Conservation (phyloP, 805 yeast genomes). For the Cyberlindnera meyerae region DNA sequence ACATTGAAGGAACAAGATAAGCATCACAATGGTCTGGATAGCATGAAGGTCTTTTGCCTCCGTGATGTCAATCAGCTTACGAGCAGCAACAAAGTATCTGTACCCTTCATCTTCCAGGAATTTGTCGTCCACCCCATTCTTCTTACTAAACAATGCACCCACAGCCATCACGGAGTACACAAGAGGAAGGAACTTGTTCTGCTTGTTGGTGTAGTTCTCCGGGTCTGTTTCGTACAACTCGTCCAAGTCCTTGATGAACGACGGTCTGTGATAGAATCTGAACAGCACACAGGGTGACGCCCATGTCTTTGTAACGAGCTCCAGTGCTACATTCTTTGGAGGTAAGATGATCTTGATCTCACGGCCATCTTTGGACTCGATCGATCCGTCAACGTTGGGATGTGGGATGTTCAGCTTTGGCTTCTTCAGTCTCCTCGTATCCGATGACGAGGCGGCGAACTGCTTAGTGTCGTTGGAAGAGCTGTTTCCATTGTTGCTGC, state of each 20-base stretch:
- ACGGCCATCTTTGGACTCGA: slow-evolving; percentile 31
- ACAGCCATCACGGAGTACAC: slow-evolving; percentile 86
- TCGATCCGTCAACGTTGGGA: slow-evolving; percentile 34
- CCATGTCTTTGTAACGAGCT: slow-evolving; percentile 74
- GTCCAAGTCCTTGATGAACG: slow-evolving; percentile 68
- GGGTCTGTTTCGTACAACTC: slow-evolving; percentile 74
- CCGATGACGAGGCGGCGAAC: not conserved
- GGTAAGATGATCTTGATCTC: slow-evolving; percentile 70
- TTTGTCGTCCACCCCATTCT: slow-evolving; percentile 28
- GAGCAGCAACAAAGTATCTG: slow-evolving; percentile 73
- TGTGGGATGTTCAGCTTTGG: slow-evolving; percentile 20
- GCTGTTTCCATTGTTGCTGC: not conserved
- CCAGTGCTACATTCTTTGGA: slow-evolving; percentile 65
- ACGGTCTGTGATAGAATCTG: slow-evolving; percentile 82
- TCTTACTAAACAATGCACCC: slow-evolving; percentile 71
- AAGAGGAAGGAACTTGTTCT: slow-evolving; percentile 70
- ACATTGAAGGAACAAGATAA: slow-evolving; percentile 80
- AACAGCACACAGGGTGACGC: slow-evolving; percentile 80
- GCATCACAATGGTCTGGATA: slow-evolving; percentile 81
- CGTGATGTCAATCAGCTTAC: slow-evolving; percentile 74
- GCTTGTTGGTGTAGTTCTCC: slow-evolving; percentile 62
- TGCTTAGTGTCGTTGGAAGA: not conserved
- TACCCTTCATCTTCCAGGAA: slow-evolving; percentile 70
- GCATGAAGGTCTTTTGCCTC: slow-evolving; percentile 76
- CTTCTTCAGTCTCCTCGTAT: slow-evolving; percentile 13